These are phyloP conservation scores for Candida taoyuanica DNA, from an alignment of 805 yeast genomes.

Conservation along the genomic window DNA sequence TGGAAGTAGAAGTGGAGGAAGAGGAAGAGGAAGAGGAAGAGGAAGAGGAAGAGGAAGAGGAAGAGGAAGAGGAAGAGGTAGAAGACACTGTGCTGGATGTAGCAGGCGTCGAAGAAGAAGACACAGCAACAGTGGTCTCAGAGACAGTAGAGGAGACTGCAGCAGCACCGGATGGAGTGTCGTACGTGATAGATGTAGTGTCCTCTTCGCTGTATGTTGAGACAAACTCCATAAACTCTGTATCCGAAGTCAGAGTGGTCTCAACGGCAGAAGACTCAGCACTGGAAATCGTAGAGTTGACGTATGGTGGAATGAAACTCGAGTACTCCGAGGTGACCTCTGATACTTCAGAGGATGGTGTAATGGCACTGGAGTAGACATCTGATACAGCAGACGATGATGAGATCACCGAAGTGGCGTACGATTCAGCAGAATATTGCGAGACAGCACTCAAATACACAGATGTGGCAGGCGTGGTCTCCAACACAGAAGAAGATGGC, in stretches of 20 bases:
- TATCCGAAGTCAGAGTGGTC: not conserved
- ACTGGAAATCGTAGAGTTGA: not conserved
- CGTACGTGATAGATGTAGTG: too few species aligned
- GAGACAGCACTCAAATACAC: too few species aligned
- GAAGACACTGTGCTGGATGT: conserved; percentile 1
- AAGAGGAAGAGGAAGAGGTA: conserved; percentile 10
- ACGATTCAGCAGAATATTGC: conserved; percentile 3
- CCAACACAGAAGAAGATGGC: too few species aligned
- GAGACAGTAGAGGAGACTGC: not conserved
- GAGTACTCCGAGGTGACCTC: conserved; percentile 1
- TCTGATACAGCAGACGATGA: too few species aligned
- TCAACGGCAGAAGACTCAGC: not conserved
- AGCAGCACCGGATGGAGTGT: not conserved
- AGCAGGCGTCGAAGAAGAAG: conserved; percentile 5
- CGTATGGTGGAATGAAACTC: conserved; percentile 1
- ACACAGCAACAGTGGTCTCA: not conserved
- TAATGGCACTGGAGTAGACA: too few species aligned
- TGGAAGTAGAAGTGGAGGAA: conserved; percentile 5
- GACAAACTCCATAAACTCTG: too few species aligned
- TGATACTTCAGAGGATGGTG: too few species aligned
- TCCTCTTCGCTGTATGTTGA: too few species aligned
- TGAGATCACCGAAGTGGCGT: too few species aligned
- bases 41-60: conserved; percentile 5
- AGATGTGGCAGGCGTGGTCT: too few species aligned
- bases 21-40: conserved; percentile 7